Evolutionary conservation across 805 yeast species (phyloP), one percentile per base, ranked within the genome.

Genomic region (Suhomyces kilbournensis): DNA sequence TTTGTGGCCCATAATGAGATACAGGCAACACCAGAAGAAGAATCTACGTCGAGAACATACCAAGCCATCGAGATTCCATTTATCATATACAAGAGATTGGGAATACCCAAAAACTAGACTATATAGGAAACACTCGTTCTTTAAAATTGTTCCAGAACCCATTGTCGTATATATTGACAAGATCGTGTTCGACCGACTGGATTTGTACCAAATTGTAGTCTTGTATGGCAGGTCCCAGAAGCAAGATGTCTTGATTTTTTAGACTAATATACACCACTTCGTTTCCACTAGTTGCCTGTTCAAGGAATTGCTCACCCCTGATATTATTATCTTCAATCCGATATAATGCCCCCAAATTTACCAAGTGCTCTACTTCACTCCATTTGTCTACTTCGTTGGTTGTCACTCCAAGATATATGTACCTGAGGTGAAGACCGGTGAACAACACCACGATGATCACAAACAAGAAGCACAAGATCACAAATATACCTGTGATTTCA

Each of bases 351-450:
- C 60, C 59, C 14, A 56, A 35, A 3, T 44, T 14, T 7, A 58
- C 62, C 52, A 82, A 71, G 47, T 79, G 77, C 50, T 83, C 83
- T 12, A 88, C 74, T 3, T 76, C 82, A 17, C 71, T 79, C 96
- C 96, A 88, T 62, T 88, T 88, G 48, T 75, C 82, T 15, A 80
- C 70, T 66, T 88, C 96, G 60, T 85, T 86, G 3, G 92, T 85
- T 10, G 94, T 87, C 64, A 84, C 84, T 0, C 96, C 96, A 42
- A 79, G 74, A 56, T 75, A 77, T 2, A 87, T 69, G 56, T 81
- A 75, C 30, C 75, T 62, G 23, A 82, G 39, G 57, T 85, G 88
- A 53, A 10, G 67, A 54, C 22, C 52, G 7, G 56, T 44, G 49
- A 64, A 65, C 23, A 59, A 53, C 5, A 52, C 28, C 10, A 78